Conservation (phyloP, 164 flowering plant genomes). For the Umbilicus rupestris region DNA sequence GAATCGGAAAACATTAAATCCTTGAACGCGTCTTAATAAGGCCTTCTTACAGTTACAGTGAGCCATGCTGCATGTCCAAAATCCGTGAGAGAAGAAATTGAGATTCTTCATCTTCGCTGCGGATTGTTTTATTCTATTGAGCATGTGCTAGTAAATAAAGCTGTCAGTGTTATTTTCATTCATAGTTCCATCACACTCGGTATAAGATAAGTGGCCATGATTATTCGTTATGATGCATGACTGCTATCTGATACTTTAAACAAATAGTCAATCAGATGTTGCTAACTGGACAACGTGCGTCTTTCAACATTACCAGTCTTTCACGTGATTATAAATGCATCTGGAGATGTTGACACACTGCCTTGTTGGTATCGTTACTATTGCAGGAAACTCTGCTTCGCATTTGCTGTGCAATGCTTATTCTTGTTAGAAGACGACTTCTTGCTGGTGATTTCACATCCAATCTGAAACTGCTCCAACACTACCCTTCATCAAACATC, state of each 20-base stretch:
- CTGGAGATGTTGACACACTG: neutral
- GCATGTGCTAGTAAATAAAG: too few relatives aligned
- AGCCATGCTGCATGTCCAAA: neutral
- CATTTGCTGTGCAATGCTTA: constrained; percentile 87
- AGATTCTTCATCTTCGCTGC: too few relatives aligned
- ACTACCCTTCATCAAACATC: constrained; percentile 81
- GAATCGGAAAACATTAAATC: neutral
- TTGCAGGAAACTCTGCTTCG: constrained; percentile 84
- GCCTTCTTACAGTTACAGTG: neutral
- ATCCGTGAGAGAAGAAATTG: too few relatives aligned
- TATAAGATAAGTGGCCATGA: too few relatives aligned
- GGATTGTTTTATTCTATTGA: too few relatives aligned
- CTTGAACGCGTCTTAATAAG: neutral
- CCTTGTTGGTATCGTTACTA: neutral
- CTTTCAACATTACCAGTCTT: neutral
- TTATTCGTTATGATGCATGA: too few relatives aligned
- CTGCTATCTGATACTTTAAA: too few relatives aligned
- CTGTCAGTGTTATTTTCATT: too few relatives aligned
- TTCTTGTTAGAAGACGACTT: constrained; percentile 70
- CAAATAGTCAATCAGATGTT: too few relatives aligned
- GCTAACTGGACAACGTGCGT: too few relatives aligned
- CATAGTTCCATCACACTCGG: too few relatives aligned
- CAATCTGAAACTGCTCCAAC: constrained; percentile 80
- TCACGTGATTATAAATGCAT: neutral
- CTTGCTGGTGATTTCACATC: constrained; percentile 97